A percentile compares a stretch with the other conserved stretches of the same genome.
These are phyloP conservation scores for Phytophthora multivora DNA, from an alignment of 352 stramenopile genomes.

Conservation along the genomic window DNA sequence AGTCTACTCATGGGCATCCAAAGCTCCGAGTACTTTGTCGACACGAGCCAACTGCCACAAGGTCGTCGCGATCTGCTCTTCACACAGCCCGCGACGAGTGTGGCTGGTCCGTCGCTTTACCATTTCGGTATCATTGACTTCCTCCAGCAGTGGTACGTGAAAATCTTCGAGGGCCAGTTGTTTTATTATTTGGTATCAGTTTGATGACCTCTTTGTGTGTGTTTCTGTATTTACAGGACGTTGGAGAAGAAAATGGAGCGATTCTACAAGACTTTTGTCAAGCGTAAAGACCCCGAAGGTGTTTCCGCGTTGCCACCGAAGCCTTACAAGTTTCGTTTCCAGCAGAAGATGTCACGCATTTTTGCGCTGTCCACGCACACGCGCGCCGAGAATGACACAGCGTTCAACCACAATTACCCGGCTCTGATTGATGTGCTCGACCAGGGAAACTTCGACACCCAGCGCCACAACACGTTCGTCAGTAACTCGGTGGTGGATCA, in stretches of 20 bases:
- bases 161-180: neutral
- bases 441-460: conserved; percentile 68
- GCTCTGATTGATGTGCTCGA: conserved; percentile 84
- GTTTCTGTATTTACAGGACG: conserved; percentile 52
- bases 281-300: conserved; percentile 87
- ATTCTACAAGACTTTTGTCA: conserved; percentile 90
- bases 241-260: conserved; percentile 91
- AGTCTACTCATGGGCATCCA: conserved; percentile 91
- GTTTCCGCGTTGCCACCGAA: conserved; percentile 89
- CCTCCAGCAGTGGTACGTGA: conserved; percentile 86
- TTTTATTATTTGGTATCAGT: neutral
- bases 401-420: conserved; percentile 77
- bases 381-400: conserved; percentile 63
- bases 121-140: conserved; percentile 94
- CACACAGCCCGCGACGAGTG: conserved; percentile 83
- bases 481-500: conserved; percentile 52
- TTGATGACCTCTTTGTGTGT: conserved; percentile 6
- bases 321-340: conserved; percentile 92
- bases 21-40: conserved; percentile 89
- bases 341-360: conserved; percentile 91
- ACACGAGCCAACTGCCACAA: conserved; percentile 71
- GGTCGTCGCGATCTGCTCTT: conserved; percentile 68
- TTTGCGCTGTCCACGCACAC: conserved; percentile 77
- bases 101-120: conserved; percentile 88
- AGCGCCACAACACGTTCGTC: conserved; percentile 60